Conservation (phyloP, 2,329 filamentous ascomycete species). For the Pseudogymnoascus sp. region DNA sequence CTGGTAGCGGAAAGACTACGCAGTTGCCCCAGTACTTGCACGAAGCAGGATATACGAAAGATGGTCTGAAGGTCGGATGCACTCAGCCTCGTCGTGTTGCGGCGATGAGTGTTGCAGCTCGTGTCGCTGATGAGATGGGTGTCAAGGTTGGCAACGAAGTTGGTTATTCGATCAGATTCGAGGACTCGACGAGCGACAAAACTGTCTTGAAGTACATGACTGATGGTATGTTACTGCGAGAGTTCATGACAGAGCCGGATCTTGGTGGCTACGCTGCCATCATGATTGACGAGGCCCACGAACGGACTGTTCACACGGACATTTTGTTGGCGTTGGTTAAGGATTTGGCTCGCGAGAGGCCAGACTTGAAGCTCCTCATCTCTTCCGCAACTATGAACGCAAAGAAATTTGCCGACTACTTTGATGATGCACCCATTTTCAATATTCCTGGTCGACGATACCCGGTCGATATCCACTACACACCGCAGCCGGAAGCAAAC, state of each 20-base stretch:
- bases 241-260: slow-evolving; percentile 83
- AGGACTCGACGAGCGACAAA: slow-evolving; percentile 84
- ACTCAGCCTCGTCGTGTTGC: slow-evolving; percentile 93
- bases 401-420: slow-evolving; percentile 83
- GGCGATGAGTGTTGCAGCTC: slow-evolving; percentile 93
- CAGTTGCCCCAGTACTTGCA: slow-evolving; percentile 90
- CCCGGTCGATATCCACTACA: slow-evolving; percentile 87
- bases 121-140: slow-evolving; percentile 90
- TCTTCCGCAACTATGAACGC: slow-evolving; percentile 94
- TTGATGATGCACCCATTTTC: slow-evolving; percentile 87
- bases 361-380: slow-evolving; percentile 83
- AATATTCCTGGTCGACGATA: slow-evolving; percentile 86
- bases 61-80: slow-evolving; percentile 77
- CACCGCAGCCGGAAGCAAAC: slow-evolving; percentile 83
- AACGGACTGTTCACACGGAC: slow-evolving; percentile 84
- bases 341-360: slow-evolving; percentile 72
- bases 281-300: slow-evolving; percentile 98
- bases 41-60: slow-evolving; percentile 81
- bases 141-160: slow-evolving; percentile 86
- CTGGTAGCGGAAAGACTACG: slow-evolving; percentile 90
- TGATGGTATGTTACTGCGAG: slow-evolving; percentile 85
- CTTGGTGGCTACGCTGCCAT: slow-evolving; percentile 74
- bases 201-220: slow-evolving; percentile 95
- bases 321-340: slow-evolving; percentile 83
- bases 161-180: slow-evolving; percentile 90